A percentile compares a stretch with the other conserved stretches of the same genome.
phyloP scores from a whole-genome alignment of 2,329 filamentous ascomycete species.

The Graphiopsis chlorocephala region DNA sequence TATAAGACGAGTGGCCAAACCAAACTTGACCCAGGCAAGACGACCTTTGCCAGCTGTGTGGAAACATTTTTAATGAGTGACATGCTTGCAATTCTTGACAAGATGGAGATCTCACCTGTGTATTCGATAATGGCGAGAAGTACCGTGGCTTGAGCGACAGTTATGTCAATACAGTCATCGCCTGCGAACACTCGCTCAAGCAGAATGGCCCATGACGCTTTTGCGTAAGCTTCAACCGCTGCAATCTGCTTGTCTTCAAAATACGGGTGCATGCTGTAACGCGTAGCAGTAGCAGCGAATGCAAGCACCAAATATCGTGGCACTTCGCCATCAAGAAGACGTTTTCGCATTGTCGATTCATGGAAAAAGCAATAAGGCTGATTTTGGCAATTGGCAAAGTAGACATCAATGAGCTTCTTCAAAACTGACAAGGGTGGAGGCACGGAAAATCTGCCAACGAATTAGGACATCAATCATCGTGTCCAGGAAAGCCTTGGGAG shows the following conservation, averaged over 20 bases:
- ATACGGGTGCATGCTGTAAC: neutral
- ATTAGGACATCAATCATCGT: neutral
- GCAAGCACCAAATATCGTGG: neutral
- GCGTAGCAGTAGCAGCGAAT: neutral
- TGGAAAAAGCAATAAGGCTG: neutral
- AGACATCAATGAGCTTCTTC: neutral
- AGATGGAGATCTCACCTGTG: neutral
- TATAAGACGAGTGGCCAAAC: neutral
- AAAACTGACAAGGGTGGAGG: neutral
- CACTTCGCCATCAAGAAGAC: neutral
- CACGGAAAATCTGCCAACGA: neutral
- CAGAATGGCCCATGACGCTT: neutral
- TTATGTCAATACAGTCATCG: neutral
- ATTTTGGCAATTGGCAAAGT: neutral
- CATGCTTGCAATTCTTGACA: neutral
- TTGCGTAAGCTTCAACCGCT: neutral
- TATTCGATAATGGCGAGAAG: neutral
- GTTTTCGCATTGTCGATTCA: neutral
- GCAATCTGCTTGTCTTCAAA: neutral
- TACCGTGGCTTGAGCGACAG: neutral
- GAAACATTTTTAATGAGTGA: neutral
- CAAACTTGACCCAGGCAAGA: neutral
- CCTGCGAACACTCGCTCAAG: neutral
- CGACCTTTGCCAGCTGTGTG: neutral
- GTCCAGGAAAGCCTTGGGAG: neutral